Conservation (phyloP, 768 basidiomycete genomes). For the Phlebiopsis gigantea region DNA sequence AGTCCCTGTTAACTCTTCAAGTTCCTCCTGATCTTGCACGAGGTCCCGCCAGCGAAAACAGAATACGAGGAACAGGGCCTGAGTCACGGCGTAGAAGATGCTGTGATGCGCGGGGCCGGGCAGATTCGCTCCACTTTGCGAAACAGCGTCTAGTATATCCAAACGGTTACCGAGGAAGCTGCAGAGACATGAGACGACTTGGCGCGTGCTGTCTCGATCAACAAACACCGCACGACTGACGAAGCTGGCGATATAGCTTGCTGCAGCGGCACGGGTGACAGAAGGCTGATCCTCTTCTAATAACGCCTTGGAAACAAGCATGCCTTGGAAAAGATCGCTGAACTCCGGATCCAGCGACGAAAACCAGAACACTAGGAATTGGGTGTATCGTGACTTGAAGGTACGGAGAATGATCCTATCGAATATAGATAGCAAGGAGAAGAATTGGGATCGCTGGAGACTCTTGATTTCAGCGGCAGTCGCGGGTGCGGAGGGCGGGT, state of each 20-base stretch:
- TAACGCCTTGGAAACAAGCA: constrained; percentile 88
- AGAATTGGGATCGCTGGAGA: constrained; percentile 62
- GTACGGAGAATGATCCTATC: constrained; percentile 91
- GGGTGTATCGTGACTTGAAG: constrained; percentile 95
- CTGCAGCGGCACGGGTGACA: constrained; percentile 86
- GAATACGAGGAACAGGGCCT: constrained; percentile 93
- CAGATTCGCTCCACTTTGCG: constrained; percentile 32
- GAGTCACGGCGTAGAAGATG: constrained; percentile 88
- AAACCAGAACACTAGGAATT: constrained; percentile 96
- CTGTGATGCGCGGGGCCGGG: constrained; percentile 41
- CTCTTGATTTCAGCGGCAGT: constrained; percentile 31
- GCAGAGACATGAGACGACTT: constrained; percentile 81
- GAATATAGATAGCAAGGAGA: constrained; percentile 87
- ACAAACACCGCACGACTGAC: constrained; percentile 89
- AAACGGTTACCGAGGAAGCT: constrained; percentile 75
- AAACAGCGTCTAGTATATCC: constrained; percentile 56
- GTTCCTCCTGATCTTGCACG: constrained; percentile 53
- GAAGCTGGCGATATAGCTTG: constrained; percentile 89
- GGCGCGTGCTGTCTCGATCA: constrained; percentile 64
- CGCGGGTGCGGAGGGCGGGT: constrained; percentile 7
- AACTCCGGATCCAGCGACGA: constrained; percentile 87
- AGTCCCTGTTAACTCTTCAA: constrained; percentile 29
- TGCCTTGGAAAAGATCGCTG: constrained; percentile 88
- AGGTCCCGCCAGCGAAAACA: constrained; percentile 97
- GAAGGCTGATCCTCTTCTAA: constrained; percentile 49